Percentiles rank a stretch among this genome's conserved stretches.
These are phyloP conservation scores for Pluteus cervinus DNA, from an alignment of 768 basidiomycete genomes.

Conservation along the genomic window DNA sequence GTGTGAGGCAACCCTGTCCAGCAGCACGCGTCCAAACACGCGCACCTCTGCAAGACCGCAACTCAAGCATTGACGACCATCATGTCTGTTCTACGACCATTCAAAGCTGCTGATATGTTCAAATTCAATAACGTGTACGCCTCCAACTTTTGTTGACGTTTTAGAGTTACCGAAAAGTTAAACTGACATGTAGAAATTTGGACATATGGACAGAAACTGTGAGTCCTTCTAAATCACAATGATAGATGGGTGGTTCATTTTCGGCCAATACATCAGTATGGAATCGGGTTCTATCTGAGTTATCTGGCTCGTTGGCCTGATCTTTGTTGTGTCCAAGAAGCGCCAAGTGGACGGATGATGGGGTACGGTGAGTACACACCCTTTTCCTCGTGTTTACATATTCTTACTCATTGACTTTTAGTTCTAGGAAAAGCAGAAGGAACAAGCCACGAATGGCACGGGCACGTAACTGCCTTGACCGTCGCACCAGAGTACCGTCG, in stretches of 20 bases:
- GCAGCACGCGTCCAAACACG: no score
- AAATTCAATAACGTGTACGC: conserved; percentile 89
- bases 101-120: conserved; percentile 86
- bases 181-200: conserved; percentile 76
- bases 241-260: background rate
- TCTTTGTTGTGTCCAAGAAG: conserved; percentile 77
- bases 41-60: no score
- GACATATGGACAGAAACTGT: conserved; percentile 99
- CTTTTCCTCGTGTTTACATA: conserved; percentile 3
- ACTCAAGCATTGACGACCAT: no score
- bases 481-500: conserved; percentile 93
- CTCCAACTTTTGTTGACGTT: background rate
- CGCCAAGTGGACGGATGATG: conserved; percentile 80
- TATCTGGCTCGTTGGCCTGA: conserved; percentile 93
- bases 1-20: no score
- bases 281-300: conserved; percentile 80
- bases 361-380: conserved; percentile 72
- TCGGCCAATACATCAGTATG: conserved; percentile 48
- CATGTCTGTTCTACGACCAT: conserved; percentile 88
- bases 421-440: conserved; percentile 96
- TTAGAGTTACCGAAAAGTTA: conserved; percentile 9
- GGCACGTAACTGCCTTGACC: conserved; percentile 92
- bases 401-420: conserved; percentile 21
- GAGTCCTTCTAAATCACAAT: conserved; percentile 17
- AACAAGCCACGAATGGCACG: conserved; percentile 70